Conservation (phyloP, 2,329 filamentous ascomycete species). For the Alternaria incomplexa region DNA sequence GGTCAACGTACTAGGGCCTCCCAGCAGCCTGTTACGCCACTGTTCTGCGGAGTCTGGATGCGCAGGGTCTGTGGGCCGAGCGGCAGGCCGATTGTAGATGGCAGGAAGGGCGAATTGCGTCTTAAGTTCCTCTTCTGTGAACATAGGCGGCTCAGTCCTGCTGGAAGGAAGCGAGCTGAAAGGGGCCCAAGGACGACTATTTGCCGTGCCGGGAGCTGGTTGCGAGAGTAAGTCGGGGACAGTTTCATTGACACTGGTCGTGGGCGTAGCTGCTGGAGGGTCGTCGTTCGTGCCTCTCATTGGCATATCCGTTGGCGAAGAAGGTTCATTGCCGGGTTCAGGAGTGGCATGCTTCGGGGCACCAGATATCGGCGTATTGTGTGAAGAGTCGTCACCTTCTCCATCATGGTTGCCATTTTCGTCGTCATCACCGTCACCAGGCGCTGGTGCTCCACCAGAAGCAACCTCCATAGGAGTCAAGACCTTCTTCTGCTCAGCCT, state of each 20-base stretch:
- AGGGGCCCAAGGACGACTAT: background rate
- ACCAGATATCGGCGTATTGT: background rate
- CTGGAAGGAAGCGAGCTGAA: background rate
- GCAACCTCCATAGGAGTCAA: background rate
- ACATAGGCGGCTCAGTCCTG: background rate
- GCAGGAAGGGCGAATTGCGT: background rate
- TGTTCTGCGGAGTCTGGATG: background rate
- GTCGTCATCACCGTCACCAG: background rate
- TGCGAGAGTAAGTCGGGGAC: background rate
- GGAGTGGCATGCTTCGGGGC: background rate
- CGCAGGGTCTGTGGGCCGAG: background rate
- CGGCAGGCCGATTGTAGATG: background rate
- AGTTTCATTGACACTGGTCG: accelerated
- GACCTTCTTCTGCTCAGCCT: background rate
- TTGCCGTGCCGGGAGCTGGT: background rate
- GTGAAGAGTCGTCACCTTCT: too few species aligned
- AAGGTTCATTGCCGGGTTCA: background rate
- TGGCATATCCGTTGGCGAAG: background rate
- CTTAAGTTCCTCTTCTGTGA: background rate
- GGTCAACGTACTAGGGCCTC: background rate
- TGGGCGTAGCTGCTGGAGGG: background rate
- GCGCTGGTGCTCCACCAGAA: background rate
- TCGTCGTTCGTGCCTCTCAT: background rate
- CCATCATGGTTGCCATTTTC: background rate
- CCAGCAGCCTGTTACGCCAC: background rate